Percentiles rank a stretch among this genome's conserved stretches.
phyloP scores from a whole-genome alignment of 2,329 filamentous ascomycete species.

The Fusarium sp. region DNA sequence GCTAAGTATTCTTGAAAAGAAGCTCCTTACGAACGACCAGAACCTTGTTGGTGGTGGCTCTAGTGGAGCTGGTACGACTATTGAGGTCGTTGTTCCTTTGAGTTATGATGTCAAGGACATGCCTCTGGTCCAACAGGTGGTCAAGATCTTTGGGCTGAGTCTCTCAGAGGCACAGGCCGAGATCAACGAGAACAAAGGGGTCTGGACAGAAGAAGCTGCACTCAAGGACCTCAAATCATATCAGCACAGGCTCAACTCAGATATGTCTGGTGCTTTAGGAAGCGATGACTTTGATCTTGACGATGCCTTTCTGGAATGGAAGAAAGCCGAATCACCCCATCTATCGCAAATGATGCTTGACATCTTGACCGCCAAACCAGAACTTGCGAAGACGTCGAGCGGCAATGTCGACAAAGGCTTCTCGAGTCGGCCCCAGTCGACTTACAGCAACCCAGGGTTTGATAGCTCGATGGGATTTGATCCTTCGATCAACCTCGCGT shows the following conservation, averaged over 20 bases:
- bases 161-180: slow-evolving; percentile 86
- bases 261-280: slow-evolving; percentile 79
- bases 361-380: slow-evolving; percentile 86
- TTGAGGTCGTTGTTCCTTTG: slow-evolving; percentile 85
- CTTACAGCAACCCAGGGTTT: slow-evolving; percentile 63
- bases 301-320: slow-evolving; percentile 90
- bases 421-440: slow-evolving; percentile 60
- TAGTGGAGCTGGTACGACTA: slow-evolving; percentile 59
- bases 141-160: slow-evolving; percentile 83
- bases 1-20: slow-evolving; percentile 86
- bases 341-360: slow-evolving; percentile 94
- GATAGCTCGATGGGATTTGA: slow-evolving; percentile 64
- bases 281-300: slow-evolving; percentile 91
- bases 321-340: slow-evolving; percentile 86
- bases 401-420: slow-evolving; percentile 67
- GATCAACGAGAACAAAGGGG: slow-evolving; percentile 80
- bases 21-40: slow-evolving; percentile 92
- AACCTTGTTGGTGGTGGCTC: slow-evolving; percentile 67
- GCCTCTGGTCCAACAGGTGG: slow-evolving; percentile 89
- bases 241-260: slow-evolving; percentile 85
- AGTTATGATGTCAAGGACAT: slow-evolving; percentile 97
- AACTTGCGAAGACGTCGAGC: slow-evolving; percentile 81
- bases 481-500: slow-evolving; percentile 73
- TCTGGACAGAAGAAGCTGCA: slow-evolving; percentile 93
- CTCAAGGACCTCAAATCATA: slow-evolving; percentile 93